These are phyloP conservation scores for Boletellus emodensis DNA, from an alignment of 768 basidiomycete species.

Conservation along the genomic window DNA sequence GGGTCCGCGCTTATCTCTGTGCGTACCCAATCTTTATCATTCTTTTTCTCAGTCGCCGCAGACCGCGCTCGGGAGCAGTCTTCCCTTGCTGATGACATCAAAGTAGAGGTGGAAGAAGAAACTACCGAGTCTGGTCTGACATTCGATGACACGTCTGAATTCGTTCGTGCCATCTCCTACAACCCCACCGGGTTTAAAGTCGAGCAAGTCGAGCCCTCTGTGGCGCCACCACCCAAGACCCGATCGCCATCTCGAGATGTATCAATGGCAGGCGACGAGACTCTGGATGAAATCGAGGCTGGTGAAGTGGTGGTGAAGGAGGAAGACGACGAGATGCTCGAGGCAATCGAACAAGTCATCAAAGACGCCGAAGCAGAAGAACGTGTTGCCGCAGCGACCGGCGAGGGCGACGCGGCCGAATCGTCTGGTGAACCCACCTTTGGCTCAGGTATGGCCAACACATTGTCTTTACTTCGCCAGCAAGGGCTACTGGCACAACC, in stretches of 20 bases:
- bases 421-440: slow-evolving; percentile 79
- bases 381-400: slow-evolving; percentile 30
- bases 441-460: slow-evolving; percentile 81
- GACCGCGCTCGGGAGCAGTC: slow-evolving; percentile 55
- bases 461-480: slow-evolving; percentile 81
- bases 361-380: slow-evolving; percentile 61
- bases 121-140: slow-evolving; percentile 52
- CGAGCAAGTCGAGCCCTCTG: slow-evolving; percentile 39
- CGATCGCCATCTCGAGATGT: slow-evolving; percentile 48
- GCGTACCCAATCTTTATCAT: neutral
- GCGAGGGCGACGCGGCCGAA: slow-evolving; percentile 38
- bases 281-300: slow-evolving; percentile 72
- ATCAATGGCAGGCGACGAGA: slow-evolving; percentile 60
- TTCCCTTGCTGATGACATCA: slow-evolving; percentile 37
- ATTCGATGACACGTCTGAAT: slow-evolving; percentile 96
- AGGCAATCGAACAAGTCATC: slow-evolving; percentile 70
- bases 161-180: slow-evolving; percentile 80
- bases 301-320: slow-evolving; percentile 78
- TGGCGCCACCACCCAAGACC: slow-evolving; percentile 26
- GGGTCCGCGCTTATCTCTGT: slow-evolving; percentile 22
- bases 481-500: slow-evolving; percentile 82
- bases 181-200: slow-evolving; percentile 53
- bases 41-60: slow-evolving; percentile 50
- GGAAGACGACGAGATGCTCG: slow-evolving; percentile 76
- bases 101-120: slow-evolving; percentile 43